Conservation (phyloP, 306 rosid species). For the Acmispon strigosus region DNA sequence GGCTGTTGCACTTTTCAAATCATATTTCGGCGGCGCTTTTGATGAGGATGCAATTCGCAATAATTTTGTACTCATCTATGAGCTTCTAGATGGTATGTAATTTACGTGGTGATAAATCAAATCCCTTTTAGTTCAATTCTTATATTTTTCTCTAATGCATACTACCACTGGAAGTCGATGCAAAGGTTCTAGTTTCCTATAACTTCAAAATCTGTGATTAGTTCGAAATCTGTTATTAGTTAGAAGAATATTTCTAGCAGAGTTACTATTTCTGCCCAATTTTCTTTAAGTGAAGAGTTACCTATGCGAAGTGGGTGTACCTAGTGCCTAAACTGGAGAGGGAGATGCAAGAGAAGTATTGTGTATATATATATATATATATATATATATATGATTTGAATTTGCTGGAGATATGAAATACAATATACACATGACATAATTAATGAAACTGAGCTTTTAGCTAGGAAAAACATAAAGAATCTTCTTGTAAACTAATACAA, state of each 20-base stretch:
- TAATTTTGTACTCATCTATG: slow-evolving; percentile 94
- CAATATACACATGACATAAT: neutral
- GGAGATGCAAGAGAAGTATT: slow-evolving; percentile 1
- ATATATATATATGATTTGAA: neutral
- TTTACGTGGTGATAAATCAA: neutral
- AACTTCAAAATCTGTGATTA: neutral
- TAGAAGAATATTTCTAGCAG: neutral
- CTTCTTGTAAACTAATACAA: neutral
- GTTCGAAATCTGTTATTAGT: neutral
- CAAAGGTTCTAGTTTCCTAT: neutral
- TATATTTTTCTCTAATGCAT: neutral
- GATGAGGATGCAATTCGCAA: slow-evolving; percentile 99
- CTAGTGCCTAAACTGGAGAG: neutral
- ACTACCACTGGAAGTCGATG: neutral
- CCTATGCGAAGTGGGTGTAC: neutral
- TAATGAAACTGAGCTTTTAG: neutral
- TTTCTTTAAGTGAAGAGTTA: neutral
- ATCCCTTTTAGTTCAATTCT: neutral
- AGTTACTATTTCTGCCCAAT: neutral
- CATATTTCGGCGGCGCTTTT: slow-evolving; percentile 97
- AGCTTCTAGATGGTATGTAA: slow-evolving; percentile 83
- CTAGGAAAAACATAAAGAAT: neutral
- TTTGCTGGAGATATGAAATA: neutral
- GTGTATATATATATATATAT: neutral
- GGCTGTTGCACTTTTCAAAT: slow-evolving; percentile 95